A percentile compares a stretch with the other conserved stretches of the same genome.
These are phyloP conservation scores for Aaosphaeria arxii DNA, from an alignment of 2,329 filamentous ascomycete species.

Conservation along the genomic window DNA sequence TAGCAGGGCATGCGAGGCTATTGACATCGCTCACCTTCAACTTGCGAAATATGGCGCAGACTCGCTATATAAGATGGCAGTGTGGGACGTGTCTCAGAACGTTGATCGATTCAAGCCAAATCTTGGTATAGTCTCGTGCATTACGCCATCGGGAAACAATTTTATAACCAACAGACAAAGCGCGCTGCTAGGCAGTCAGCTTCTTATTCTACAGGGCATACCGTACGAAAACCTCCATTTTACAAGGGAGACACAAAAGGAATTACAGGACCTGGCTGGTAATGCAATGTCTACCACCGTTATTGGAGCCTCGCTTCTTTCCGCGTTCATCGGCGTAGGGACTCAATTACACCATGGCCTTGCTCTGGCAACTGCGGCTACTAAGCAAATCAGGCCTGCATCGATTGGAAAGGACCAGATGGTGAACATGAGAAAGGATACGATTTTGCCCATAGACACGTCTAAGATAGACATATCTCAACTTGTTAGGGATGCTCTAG, in stretches of 20 bases:
- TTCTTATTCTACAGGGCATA: conserved; percentile 66
- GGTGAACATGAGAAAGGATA: neutral
- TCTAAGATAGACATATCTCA: conserved; percentile 9
- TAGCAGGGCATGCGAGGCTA: conserved; percentile 61
- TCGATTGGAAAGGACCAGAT: too few relatives aligned
- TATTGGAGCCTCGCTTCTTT: conserved; percentile 61
- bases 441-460: neutral
- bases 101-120: conserved; percentile 58
- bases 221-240: conserved; percentile 61
- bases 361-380: too few relatives aligned
- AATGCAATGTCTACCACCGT: conserved; percentile 79
- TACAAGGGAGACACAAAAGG: conserved; percentile 54
- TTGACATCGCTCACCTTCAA: conserved; percentile 61
- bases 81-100: conserved; percentile 69
- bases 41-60: conserved; percentile 53
- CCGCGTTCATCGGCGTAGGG: conserved; percentile 50
- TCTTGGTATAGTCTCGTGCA: conserved; percentile 61
- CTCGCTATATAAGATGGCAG: conserved; percentile 52
- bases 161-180: conserved; percentile 61
- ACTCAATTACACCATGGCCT: too few relatives aligned
- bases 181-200: conserved; percentile 61
- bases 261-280: conserved; percentile 69
- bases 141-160: conserved; percentile 64
- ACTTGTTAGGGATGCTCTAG: conserved; percentile 18
- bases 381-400: too few relatives aligned